A percentile compares a stretch with the other conserved stretches of the same genome.
These are phyloP conservation scores for Metschnikowia drakensbergensis DNA, from an alignment of 805 yeast genomes.

Conservation along the genomic window DNA sequence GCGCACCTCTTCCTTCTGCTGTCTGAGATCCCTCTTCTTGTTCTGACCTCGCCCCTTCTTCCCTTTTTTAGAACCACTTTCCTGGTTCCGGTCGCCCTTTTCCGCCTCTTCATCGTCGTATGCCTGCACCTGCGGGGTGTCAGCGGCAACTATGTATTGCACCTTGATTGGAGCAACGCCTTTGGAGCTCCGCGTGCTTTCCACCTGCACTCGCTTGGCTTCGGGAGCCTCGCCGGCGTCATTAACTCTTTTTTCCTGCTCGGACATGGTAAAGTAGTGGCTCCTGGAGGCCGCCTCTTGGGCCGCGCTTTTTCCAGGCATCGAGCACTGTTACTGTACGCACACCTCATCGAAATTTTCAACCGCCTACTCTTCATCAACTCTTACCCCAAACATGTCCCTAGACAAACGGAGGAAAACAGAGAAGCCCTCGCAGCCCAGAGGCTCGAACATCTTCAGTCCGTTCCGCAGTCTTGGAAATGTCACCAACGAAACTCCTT, in stretches of 20 bases:
- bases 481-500: constrained; percentile 82
- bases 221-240: constrained; percentile 18
- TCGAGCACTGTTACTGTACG: constrained; percentile 4
- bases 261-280: constrained; percentile 7
- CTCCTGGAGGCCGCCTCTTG: neutral
- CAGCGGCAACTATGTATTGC: constrained; percentile 51
- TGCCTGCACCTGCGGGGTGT: constrained; percentile 39
- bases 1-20: constrained; percentile 57
- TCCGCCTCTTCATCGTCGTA: constrained; percentile 45
- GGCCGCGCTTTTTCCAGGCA: constrained; percentile 6
- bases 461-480: constrained; percentile 86
- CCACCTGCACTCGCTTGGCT: constrained; percentile 19
- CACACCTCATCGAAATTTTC: constrained; percentile 14
- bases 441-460: constrained; percentile 54
- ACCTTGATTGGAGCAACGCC: constrained; percentile 78
- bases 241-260: constrained; percentile 17
- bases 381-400: constrained; percentile 5
- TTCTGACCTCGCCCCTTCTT: constrained; percentile 74
- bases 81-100: constrained; percentile 36
- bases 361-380: neutral
- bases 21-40: constrained; percentile 73
- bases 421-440: constrained; percentile 9
- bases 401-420: constrained; percentile 35
- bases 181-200: constrained; percentile 22
- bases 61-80: constrained; percentile 29